Base-by-base conservation (phyloP, 305 asterid genomes). In the Fraxinus velutina region DNA sequence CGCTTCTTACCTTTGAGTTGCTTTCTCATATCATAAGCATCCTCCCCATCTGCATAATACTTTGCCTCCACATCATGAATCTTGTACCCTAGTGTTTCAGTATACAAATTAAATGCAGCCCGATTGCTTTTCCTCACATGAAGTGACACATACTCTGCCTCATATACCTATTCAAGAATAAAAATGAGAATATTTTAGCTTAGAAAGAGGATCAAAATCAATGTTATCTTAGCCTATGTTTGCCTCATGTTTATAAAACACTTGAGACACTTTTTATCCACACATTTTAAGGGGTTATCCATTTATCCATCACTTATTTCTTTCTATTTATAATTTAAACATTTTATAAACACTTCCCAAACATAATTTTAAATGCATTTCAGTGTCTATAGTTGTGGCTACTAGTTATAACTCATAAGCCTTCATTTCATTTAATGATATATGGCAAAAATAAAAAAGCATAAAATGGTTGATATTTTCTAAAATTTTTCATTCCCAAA, bases 21-120 rank as follows among this genome's bases (percentile, higher is more conserved):
- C 85, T 95, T 96, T 79, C 98, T 89, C 99, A 96, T 96, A 85
- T 93, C 98, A 84, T 96, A 96, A 27, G 99, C 99, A 86, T 96
- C 99, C 84, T 96, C 99, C n/a, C 99, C 99, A 82, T 96, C 99
- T 0, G 99, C 98, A 81, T 96, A 96, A 82, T 96, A 96, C 78
- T 94, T 96, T 55, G 98, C 98, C 85, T 96, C 99, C 83, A 94
- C 81, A 30, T 96, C 99, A 82, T 92, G 93, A 83, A 96, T 94
- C 89, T 90, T 91, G 89, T 96, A 96, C 62, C 95, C 96, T 82
- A 96, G 86, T 22, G 99, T 96, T 80, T 85, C 91, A 0, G 98
- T 96, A 88, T 96, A 96, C 88, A 96, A 76, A 86, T 94, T 93
- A 85, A 93, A 94, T 44, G 99, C 99, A 80, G 98, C 99, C 81